Base-by-base conservation (phyloP, 2,329 filamentous ascomycete species). In the Nemania bipapillata region DNA sequence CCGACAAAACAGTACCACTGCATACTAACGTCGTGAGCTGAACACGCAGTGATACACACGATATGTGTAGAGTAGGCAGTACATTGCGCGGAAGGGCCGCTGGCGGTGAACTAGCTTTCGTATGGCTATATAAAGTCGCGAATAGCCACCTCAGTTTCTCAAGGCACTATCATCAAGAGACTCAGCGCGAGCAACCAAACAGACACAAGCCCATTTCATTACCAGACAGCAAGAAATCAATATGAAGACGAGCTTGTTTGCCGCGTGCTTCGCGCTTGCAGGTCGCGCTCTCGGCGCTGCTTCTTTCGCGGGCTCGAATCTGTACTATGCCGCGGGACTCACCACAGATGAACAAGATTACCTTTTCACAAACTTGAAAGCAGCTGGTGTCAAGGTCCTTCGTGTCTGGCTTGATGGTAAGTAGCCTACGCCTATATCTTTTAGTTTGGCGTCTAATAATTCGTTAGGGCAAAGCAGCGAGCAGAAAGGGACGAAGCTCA, bases 341-440 rank as follows among this genome's bases (percentile, higher is more conserved):
- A 49, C 24, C 28, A 59, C 40, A 9, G 37, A 28, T 49, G 17
- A 59, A 24, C 56, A 59, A 59, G 56, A 59, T 26, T 59, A 59
- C 42, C n/a, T 59, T 4, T 59, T 59, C 40, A 59, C 45, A 15
- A 59, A 49, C 56, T 24, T 59, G n/a, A 28, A 59, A 49, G 56
- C n/a, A 8, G 26, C 56, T 35, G 56, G 56, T 3, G 42, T 59
- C n/a, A 59, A 59, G 17, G 56, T 59, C 11, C 56, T 59, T 59
- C 56, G 56, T 11, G 56, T 59, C 56, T 59, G 56, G 56, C 56
- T 59, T n/a, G 56, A 59, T 24, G 56, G 56, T 59, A 2, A 24
- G 40, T 47, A 6, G 5, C 6, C 26, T 17, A 56, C 5, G 8
- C 56, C 26, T 4, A 35, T 24, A 24, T 26, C 17, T 28, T 15